A percentile compares a stretch with the other conserved stretches of the same genome.
Evolutionary conservation across 139 green algal genomes (phyloP).

Genomic region (Coelastrella sp.): DNA sequence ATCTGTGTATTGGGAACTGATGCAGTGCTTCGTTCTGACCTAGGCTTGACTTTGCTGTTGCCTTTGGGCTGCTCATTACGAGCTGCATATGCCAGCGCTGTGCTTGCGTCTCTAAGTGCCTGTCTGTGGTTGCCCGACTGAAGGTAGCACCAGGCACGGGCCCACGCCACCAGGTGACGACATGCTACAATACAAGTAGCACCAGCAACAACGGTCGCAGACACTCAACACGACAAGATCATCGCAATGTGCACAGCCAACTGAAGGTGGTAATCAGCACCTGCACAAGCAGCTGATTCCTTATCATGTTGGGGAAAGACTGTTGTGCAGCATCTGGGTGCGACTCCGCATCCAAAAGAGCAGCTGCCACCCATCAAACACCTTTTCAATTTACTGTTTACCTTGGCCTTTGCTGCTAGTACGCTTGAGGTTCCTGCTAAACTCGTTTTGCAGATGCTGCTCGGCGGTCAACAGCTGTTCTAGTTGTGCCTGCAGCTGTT

Average conservation of each 20-base stretch:
- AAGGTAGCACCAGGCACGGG: constrained; percentile 12
- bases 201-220: background rate
- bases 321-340: background rate
- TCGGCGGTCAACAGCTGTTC: background rate
- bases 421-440: background rate
- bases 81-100: constrained; percentile 22
- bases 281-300: background rate
- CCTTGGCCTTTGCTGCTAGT: background rate
- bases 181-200: background rate
- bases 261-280: background rate
- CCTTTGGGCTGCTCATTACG: background rate
- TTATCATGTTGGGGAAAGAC: too few species aligned
- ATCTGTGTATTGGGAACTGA: background rate
- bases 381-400: background rate
- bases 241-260: background rate
- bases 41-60: background rate
- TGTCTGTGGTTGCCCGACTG: constrained; percentile 15
- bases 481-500: constrained; percentile 16
- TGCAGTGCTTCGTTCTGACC: background rate
- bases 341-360: too few species aligned
- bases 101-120: constrained; percentile 12
- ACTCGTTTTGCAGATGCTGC: background rate
- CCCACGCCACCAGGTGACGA: constrained; percentile 18
- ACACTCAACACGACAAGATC: too few species aligned
- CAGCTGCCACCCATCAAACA: too few species aligned